Percentiles rank a stretch among this genome's conserved stretches.
Conservation (phyloP, 805 yeast species). For the Lipomyces sp. region DNA sequence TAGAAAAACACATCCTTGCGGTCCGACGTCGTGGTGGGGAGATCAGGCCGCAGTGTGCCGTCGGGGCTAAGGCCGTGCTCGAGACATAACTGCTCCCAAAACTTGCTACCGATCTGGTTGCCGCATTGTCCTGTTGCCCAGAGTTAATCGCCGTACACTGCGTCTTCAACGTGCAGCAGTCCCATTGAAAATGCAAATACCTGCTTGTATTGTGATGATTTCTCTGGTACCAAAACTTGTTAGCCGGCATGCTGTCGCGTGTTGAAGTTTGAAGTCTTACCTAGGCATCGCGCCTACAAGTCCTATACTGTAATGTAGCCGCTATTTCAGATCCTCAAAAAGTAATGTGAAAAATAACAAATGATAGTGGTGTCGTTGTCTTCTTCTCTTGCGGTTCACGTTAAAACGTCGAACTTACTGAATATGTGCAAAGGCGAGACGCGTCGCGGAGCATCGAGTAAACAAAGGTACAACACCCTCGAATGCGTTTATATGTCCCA, state of each 20-base stretch:
- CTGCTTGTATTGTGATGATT: conserved; percentile 34
- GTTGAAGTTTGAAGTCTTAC: no score
- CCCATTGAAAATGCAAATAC: no score
- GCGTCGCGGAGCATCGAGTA: conserved; percentile 1
- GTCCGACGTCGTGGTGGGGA: conserved; percentile 44
- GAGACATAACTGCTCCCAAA: conserved; percentile 82
- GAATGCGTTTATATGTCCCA: no score
- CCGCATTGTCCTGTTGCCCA: conserved; percentile 89
- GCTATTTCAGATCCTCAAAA: no score
- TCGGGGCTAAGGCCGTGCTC: conserved; percentile 82
- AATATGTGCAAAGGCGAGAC: neutral
- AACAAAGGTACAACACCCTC: conserved; percentile 12
- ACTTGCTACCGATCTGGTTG: conserved; percentile 87
- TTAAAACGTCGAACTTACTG: no score
- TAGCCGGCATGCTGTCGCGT: neutral
- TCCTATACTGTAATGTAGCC: no score
- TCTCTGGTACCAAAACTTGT: conserved; percentile 20
- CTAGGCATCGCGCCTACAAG: conserved; percentile 22
- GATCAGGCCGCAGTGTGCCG: conserved; percentile 46
- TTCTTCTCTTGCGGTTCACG: no score
- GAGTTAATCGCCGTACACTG: no score
- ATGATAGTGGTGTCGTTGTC: no score
- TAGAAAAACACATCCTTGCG: conserved; percentile 82
- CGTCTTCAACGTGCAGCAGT: no score
- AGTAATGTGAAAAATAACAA: no score